A percentile compares a stretch with the other conserved stretches of the same genome.
Conservation (phyloP, 2,329 filamentous ascomycete genomes). For the Pyrenophora teres region DNA sequence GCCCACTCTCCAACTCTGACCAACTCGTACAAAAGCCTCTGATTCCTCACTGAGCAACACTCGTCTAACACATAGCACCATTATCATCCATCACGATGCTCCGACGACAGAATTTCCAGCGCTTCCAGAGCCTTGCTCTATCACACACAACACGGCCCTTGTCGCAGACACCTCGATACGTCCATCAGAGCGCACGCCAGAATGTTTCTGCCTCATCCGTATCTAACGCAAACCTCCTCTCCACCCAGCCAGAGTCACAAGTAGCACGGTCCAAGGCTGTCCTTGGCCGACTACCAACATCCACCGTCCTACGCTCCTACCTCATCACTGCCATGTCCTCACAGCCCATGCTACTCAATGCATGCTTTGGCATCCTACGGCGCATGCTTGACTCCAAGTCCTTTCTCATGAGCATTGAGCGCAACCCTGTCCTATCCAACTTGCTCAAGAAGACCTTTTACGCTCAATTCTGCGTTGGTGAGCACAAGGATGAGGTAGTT, state of each 20-base stretch:
- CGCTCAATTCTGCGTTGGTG: slow-evolving; percentile 87
- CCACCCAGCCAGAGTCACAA: slow-evolving; percentile 18
- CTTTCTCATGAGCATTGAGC: slow-evolving; percentile 72
- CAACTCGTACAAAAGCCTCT: slow-evolving; percentile 3
- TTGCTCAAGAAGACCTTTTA: slow-evolving; percentile 85
- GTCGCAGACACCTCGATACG: slow-evolving; percentile 29
- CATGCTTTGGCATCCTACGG: slow-evolving; percentile 71
- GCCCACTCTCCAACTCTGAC: slow-evolving; percentile 1
- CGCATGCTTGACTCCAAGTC: slow-evolving; percentile 71
- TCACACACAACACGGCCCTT: slow-evolving; percentile 27
- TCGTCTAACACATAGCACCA: slow-evolving; percentile 2
- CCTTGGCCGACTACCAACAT: slow-evolving; percentile 69
- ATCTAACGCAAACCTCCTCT: slow-evolving; percentile 24
- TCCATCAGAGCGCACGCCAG: slow-evolving; percentile 39
- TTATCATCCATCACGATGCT: slow-evolving; percentile 23
- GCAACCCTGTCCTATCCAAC: slow-evolving; percentile 71
- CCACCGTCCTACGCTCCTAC: slow-evolving; percentile 70
- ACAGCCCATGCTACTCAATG: slow-evolving; percentile 68
- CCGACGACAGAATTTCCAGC: slow-evolving; percentile 29
- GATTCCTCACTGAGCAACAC: not conserved
- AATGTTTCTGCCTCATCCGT: slow-evolving; percentile 33
- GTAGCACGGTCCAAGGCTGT: slow-evolving; percentile 38
- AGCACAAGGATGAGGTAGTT: slow-evolving; percentile 70
- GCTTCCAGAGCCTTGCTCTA: slow-evolving; percentile 28
- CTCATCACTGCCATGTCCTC: slow-evolving; percentile 72